Conservation (phyloP, 2,329 filamentous ascomycete genomes). For the Allantophomopsis cytisporea region DNA sequence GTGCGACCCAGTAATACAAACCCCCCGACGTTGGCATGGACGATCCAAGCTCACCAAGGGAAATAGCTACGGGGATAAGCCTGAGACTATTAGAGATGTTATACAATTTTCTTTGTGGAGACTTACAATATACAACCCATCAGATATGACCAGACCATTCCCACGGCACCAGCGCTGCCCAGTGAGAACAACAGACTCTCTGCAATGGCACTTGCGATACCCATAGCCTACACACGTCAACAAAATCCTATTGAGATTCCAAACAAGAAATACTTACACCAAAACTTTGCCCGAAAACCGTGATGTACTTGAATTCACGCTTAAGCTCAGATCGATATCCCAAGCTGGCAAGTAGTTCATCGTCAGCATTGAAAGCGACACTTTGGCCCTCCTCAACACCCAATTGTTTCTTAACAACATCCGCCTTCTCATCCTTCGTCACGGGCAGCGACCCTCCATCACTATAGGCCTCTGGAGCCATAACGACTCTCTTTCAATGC, state of each 20-base stretch:
- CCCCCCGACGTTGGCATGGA: conserved; percentile 18
- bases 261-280: conserved; percentile 2
- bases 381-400: background rate
- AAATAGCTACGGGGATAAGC: conserved; percentile 16
- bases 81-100: too few relatives aligned
- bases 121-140: conserved; percentile 12
- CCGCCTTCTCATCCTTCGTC: too few relatives aligned
- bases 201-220: conserved; percentile 17
- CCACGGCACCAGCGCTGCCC: conserved; percentile 14
- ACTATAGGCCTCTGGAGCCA: too few relatives aligned
- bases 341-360: conserved; percentile 13
- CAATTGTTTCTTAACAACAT: too few relatives aligned
- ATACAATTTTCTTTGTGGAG: too few relatives aligned
- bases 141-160: conserved; percentile 18
- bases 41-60: conserved; percentile 17
- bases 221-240: conserved; percentile 10
- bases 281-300: conserved; percentile 18
- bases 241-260: too few relatives aligned
- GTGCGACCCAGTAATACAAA: conserved; percentile 19
- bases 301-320: conserved; percentile 17
- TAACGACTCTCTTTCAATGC: too few relatives aligned
- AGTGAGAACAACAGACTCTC: conserved; percentile 17
- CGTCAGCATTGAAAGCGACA: conserved; percentile 8
- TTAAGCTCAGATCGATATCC: conserved; percentile 18
- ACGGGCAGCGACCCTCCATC: too few relatives aligned